phyloP scores from a whole-genome alignment of 345 rosid species.

The Brassica carinata region DNA sequence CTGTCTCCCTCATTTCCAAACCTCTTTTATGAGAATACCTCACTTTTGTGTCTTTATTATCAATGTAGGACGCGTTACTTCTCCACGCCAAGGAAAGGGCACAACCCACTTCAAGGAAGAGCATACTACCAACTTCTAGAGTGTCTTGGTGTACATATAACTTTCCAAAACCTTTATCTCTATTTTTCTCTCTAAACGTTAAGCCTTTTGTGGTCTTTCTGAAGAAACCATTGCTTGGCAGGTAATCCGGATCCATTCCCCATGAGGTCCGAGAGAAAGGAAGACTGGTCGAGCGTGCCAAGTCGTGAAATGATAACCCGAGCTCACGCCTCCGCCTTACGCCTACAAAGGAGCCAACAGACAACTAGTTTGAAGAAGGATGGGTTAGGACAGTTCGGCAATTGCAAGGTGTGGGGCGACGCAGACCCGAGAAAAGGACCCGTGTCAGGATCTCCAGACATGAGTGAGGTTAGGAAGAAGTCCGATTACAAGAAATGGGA shows the following conservation, averaged over 20 bases:
- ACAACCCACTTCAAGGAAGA: slow-evolving; percentile 97
- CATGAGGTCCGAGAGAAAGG: slow-evolving; percentile 73
- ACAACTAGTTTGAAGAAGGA: slow-evolving; percentile 39
- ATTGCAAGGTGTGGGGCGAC: slow-evolving; percentile 90
- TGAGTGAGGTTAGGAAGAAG: slow-evolving; percentile 66
- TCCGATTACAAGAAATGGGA: slow-evolving; percentile 96
- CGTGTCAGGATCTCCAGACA: slow-evolving; percentile 80
- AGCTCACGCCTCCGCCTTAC: slow-evolving; percentile 82
- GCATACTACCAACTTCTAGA: slow-evolving; percentile 96
- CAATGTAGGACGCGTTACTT: slow-evolving; percentile 85
- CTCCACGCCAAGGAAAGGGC: slow-evolving; percentile 92
- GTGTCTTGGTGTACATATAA: slow-evolving; percentile 83
- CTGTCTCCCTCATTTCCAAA: neutral
- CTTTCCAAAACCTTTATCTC: slow-evolving; percentile 4
- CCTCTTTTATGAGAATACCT: neutral
- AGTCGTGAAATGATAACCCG: slow-evolving; percentile 67
- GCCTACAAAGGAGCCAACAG: slow-evolving; percentile 59
- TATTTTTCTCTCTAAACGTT: neutral
- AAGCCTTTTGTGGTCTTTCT: slow-evolving; percentile 18
- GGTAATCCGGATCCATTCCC: slow-evolving; percentile 98
- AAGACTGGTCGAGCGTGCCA: slow-evolving; percentile 89
- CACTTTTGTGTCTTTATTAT: neutral
- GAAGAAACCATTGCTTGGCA: slow-evolving; percentile 34
- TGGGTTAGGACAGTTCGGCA: slow-evolving; percentile 68
- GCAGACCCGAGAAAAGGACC: slow-evolving; percentile 62